These are phyloP conservation scores for Mycena filopes DNA, from an alignment of 768 basidiomycete genomes.

Conservation along the genomic window DNA sequence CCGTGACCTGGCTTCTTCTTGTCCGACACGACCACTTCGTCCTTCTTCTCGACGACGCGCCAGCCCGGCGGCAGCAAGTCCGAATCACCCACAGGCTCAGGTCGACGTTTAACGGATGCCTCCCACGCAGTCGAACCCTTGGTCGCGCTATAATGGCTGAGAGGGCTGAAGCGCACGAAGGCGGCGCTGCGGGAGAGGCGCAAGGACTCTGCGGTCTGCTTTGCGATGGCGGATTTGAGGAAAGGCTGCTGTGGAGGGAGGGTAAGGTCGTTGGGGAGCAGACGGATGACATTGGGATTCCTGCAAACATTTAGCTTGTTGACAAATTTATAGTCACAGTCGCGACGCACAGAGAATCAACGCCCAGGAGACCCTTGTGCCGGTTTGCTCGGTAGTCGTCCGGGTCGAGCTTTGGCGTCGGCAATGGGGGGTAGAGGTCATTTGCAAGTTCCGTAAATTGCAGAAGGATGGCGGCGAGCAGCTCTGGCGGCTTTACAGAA, in stretches of 20 bases:
- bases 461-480: constrained; percentile 65
- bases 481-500: constrained; percentile 69
- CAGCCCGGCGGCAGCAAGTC: constrained; percentile 76
- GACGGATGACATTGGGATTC: constrained; percentile 48
- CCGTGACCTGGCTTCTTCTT: constrained; percentile 61
- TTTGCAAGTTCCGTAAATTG: constrained; percentile 63
- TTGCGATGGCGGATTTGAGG: constrained; percentile 64
- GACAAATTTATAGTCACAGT: not conserved
- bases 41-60: constrained; percentile 70
- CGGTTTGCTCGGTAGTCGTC: constrained; percentile 46
- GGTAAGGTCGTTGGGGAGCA: constrained; percentile 62
- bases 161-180: constrained; percentile 67
- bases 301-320: constrained; percentile 42
- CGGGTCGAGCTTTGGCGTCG: constrained; percentile 29
- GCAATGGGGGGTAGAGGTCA: constrained; percentile 61
- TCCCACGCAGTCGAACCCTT: constrained; percentile 86
- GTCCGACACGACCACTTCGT: constrained; percentile 49
- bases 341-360: constrained; percentile 69
- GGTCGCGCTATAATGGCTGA: constrained; percentile 74
- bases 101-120: constrained; percentile 65
- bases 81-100: constrained; percentile 56
- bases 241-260: constrained; percentile 63
- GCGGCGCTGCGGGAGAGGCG: constrained; percentile 71
- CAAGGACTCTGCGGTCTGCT: constrained; percentile 68
- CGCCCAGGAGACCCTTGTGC: constrained; percentile 56